Base-by-base conservation (phyloP, 192 early-diverging fungal genomes). In the Rhizophagus prolifer region DNA sequence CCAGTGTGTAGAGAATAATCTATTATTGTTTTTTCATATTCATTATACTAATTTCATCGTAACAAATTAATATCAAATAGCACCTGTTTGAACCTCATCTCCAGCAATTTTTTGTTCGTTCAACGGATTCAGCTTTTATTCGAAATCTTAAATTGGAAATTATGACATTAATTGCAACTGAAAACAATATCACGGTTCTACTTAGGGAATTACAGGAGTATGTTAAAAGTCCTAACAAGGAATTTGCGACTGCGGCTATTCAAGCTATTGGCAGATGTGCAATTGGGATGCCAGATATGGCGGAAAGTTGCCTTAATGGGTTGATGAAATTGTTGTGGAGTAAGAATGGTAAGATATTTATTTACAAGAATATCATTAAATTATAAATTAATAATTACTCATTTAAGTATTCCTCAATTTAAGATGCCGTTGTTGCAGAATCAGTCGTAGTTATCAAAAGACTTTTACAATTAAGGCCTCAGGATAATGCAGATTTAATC, bases 61-160 rank as follows among this genome's bases (percentile, higher is more conserved):
- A 38, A 63, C 58, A 1, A 77, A 36, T 50, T 36, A 28, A 78
- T 44, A 2, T 76, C 36, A 12, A 46, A 47, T 68, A 86, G 85
- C 83, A 85, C 34, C 77, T 93, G 16, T 94, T 98, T 79, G 80
- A 89, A 62, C 84, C 89, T 21, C 87, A 92, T 80, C 80, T 92
- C 58, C 90, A 89, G 50, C 89, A 91, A 79, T 98, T 98, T 81
- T 95, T 92, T 76, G 85, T 95, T 19, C 89, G 90, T 36, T 89
- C 91, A 1, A 88, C 88, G 8, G 96, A 98, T 58, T 88, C 95
- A 14, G 82, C 82, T 14, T 94, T 91, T 81, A 88, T 95, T 67
- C 89, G 93, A 44, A 87, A 93, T 66, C 70, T 93, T 62, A 97
- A 98, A 81, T 81, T 99, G 76, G 92, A 94, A 41, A 94, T 98